phyloP scores from a whole-genome alignment of 176 grass and related monocot genomes.

The Thinopyrum elongatum region DNA sequence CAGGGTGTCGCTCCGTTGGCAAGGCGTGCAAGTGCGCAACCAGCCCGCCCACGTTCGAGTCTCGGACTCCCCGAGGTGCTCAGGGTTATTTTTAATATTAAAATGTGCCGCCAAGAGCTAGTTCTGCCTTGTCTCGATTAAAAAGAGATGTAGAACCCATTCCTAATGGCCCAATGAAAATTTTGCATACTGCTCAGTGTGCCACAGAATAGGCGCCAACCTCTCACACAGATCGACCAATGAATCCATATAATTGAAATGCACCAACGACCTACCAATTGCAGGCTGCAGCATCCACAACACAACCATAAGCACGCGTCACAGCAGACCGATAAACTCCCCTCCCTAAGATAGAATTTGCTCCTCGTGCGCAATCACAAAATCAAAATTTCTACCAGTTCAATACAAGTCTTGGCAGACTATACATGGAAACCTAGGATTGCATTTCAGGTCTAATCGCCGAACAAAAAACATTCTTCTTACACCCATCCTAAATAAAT shows the following conservation, averaged over 20 bases:
- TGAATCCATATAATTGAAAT: background rate
- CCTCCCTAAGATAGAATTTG: background rate
- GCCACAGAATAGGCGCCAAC: background rate
- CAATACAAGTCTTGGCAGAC: background rate
- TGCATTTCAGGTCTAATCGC: no score
- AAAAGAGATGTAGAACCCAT: background rate
- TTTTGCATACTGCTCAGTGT: background rate
- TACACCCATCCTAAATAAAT: no score
- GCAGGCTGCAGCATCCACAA: background rate
- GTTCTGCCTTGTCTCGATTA: background rate
- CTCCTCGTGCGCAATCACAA: background rate
- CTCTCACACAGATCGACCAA: background rate
- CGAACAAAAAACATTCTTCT: no score
- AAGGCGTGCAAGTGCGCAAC: background rate
- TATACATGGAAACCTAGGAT: no score
- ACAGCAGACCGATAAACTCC: background rate
- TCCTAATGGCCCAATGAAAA: background rate
- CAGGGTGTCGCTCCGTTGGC: background rate
- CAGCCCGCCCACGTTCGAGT: background rate
- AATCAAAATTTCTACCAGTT: background rate
- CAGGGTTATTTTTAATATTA: background rate
- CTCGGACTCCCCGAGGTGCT: background rate
- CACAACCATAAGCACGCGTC: background rate
- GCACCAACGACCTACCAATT: background rate
- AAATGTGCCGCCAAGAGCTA: background rate